A percentile compares a stretch with the other conserved stretches of the same genome.
Evolutionary conservation across 1,284 basidiomycete species (phyloP).

Genomic region (Ganoderma leucocontextum): DNA sequence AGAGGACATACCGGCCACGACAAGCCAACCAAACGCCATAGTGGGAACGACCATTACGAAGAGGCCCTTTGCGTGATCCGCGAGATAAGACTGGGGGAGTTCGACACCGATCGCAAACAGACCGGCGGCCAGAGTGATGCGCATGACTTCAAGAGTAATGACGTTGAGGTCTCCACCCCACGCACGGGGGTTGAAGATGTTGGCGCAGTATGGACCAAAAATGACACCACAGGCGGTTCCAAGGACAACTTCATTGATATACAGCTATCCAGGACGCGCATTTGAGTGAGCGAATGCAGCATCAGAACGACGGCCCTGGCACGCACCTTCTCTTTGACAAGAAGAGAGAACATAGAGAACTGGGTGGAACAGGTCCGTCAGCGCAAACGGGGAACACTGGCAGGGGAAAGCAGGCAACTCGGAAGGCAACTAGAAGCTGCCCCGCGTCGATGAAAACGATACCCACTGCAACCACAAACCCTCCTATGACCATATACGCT

Average conservation of each 20-base stretch:
- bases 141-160: constrained; percentile 85
- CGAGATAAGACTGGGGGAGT: constrained; percentile 73
- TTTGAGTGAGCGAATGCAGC: not conserved
- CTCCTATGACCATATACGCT: constrained; percentile 80
- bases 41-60: constrained; percentile 76
- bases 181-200: constrained; percentile 82
- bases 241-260: constrained; percentile 93
- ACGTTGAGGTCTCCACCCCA: constrained; percentile 70
- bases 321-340: constrained; percentile 81
- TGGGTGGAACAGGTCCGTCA: constrained; percentile 38
- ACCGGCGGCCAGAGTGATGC: constrained; percentile 75
- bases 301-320: not conserved
- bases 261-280: constrained; percentile 57
- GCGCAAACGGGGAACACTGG: not conserved
- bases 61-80: constrained; percentile 65
- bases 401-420: not conserved
- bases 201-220: constrained; percentile 79
- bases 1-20: constrained; percentile 64
- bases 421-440: too few species aligned
- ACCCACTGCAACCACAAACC: constrained; percentile 76
- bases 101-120: constrained; percentile 81
- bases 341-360: constrained; percentile 85
- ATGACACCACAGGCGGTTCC: constrained; percentile 83
- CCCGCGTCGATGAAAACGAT: too few species aligned
- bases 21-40: constrained; percentile 81